These are phyloP conservation scores for Phialophora chinensis DNA, from an alignment of 2,329 filamentous ascomycete species.

Conservation along the genomic window DNA sequence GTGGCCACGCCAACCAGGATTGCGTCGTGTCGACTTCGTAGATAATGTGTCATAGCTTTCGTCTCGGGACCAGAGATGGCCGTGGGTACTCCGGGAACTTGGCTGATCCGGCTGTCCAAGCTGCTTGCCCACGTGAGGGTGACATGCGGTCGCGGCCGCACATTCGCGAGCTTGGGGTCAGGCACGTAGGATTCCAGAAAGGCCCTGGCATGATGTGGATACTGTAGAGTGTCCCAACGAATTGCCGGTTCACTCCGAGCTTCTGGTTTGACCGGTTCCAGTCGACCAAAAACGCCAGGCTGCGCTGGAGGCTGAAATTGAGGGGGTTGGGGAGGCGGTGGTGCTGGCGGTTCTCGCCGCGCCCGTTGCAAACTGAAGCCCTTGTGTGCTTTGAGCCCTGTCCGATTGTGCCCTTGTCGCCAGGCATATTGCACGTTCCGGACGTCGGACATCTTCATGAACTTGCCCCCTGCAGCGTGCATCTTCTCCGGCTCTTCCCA, in stretches of 20 bases:
- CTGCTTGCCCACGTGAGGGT: slow-evolving; percentile 92
- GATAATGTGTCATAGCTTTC: slow-evolving; percentile 91
- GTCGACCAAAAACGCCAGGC: slow-evolving; percentile 32
- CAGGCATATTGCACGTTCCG: slow-evolving; percentile 57
- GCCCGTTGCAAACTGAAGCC: slow-evolving; percentile 43
- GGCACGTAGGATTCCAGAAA: slow-evolving; percentile 62
- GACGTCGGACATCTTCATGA: slow-evolving; percentile 55
- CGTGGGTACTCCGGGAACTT: slow-evolving; percentile 80
- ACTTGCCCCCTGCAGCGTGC: slow-evolving; percentile 52
- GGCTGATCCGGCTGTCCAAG: slow-evolving; percentile 78
- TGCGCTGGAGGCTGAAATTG: slow-evolving; percentile 27
- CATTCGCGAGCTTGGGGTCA: slow-evolving; percentile 40
- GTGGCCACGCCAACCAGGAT: slow-evolving; percentile 87
- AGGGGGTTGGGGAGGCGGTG: slow-evolving; percentile 29
- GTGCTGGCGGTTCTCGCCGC: slow-evolving; percentile 26
- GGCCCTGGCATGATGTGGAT: slow-evolving; percentile 51
- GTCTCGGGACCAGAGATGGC: slow-evolving; percentile 79
- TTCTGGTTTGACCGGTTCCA: slow-evolving; percentile 29
- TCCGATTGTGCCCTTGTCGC: slow-evolving; percentile 53
- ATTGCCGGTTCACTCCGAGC: slow-evolving; percentile 34
- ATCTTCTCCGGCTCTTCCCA: slow-evolving; percentile 54
- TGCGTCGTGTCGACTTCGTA: slow-evolving; percentile 80
- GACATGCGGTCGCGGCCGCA: slow-evolving; percentile 58
- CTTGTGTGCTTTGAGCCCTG: slow-evolving; percentile 51
- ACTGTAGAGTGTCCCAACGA: slow-evolving; percentile 50